phyloP scores from a whole-genome alignment of 495 filamentous ascomycete species.

The Neurospora sp. region DNA sequence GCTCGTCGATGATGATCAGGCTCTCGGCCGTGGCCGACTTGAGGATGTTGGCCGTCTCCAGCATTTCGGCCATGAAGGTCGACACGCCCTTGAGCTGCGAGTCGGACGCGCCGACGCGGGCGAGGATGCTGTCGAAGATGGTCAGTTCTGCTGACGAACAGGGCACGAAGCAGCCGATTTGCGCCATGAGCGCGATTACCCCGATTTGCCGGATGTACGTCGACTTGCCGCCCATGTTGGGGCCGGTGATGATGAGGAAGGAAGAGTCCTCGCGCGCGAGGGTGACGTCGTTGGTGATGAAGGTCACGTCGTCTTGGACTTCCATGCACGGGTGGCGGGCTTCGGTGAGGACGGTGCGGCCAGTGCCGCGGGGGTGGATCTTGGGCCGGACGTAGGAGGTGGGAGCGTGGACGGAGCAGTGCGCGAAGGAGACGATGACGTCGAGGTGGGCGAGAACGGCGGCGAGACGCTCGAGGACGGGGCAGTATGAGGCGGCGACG shows the following conservation, averaged over 20 bases:
- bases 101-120: conserved; percentile 89
- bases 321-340: conserved; percentile 98
- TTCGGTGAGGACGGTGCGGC: conserved; percentile 84
- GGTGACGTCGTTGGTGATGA: conserved; percentile 95
- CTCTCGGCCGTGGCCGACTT: conserved; percentile 91
- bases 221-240: conserved; percentile 98
- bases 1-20: conserved; percentile 96
- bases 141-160: conserved; percentile 83
- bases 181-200: conserved; percentile 95
- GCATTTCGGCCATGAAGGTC: conserved; percentile 99
- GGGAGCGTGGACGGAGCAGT: conserved; percentile 88
- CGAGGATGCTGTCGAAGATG: conserved; percentile 96
- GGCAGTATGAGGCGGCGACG: conserved; percentile 90
- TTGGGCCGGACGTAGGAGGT: conserved; percentile 82
- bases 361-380: conserved; percentile 82
- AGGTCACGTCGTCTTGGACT: conserved; percentile 96
- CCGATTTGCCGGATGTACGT: conserved; percentile 98
- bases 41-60: conserved; percentile 96
- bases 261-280: conserved; percentile 72
- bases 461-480: conserved; percentile 82
- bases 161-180: conserved; percentile 93
- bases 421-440: conserved; percentile 91
- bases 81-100: conserved; percentile 96
- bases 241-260: conserved; percentile 95
- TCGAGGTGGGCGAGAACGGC: conserved; percentile 88